Evolutionary conservation across 208 protist species (phyloP), one percentile per base, ranked within the genome.

Genomic region (Vickermania ingenoplastis): DNA sequence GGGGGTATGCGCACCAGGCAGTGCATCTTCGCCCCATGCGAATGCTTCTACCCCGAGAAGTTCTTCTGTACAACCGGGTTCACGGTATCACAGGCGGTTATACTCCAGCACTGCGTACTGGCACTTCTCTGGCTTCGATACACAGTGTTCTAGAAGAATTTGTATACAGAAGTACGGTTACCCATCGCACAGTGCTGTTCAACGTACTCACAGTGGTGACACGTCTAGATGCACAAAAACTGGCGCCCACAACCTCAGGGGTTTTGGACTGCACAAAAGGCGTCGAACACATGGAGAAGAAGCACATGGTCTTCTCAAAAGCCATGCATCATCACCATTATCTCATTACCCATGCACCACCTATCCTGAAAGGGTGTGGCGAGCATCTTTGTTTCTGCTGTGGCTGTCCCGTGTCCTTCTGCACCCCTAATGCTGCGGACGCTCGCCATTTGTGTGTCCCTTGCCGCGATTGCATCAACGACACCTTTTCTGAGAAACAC

Each of bases 171-270:
- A 75, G 86, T 57, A 64, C 79, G 22, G 2, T 29, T 0, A 61
- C 64, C 26, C 89, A 83, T 45, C 74, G 73, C 41, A 82, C 88
- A 1, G 80, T 77, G 51, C 58, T 90, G n/a, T 94, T 91, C 59
- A 94, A 94, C 57, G 73, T 91, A 30, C 57, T 94, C 7, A 88
- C 77, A 62, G 86, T 74, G 3, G 77, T 45, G 17, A 17, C 17
- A 45, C 36, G 36, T 45, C 11, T 45, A 17, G 36, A 45, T 45
- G 36, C 36, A n/a, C 11, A 45, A 17, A 45, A 45, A 17, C 36
- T 45, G 7, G 17, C 17, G 7, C 36, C 36, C 7, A 17, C 7
- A 17, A 45, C 36, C 11, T 7, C 36, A 45, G 36, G 17, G 36
- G 36, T 45, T 7, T 17, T 45, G 17, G 11, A 45, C 11, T n/a